Conservation (phyloP, 768 basidiomycete genomes). For the Inosperma sp. region DNA sequence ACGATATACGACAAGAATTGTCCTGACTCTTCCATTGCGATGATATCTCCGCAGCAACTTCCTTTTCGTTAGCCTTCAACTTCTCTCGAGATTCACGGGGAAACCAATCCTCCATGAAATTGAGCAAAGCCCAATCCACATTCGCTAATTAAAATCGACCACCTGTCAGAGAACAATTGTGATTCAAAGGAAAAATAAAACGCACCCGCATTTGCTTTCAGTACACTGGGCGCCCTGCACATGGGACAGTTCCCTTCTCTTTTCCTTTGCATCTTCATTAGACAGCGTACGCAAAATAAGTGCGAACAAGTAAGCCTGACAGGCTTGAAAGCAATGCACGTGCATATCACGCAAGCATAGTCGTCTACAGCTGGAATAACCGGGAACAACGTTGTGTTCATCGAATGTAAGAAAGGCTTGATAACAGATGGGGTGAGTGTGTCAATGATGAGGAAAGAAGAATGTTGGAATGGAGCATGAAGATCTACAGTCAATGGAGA, state of each 20-base stretch:
- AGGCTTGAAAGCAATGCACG: constrained; percentile 88
- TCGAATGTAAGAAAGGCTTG: constrained; percentile 66
- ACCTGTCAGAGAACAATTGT: background rate
- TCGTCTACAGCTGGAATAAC: constrained; percentile 77
- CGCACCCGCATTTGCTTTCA: constrained; percentile 73
- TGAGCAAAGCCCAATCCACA: constrained; percentile 71
- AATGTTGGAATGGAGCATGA: constrained; percentile 9
- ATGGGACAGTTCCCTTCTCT: constrained; percentile 75
- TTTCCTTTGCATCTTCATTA: constrained; percentile 89
- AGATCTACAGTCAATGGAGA: too few relatives aligned
- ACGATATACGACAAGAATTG: background rate
- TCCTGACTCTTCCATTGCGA: constrained; percentile 33
- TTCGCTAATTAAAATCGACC: constrained; percentile 45
- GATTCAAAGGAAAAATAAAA: constrained; percentile 11
- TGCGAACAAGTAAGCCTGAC: constrained; percentile 79
- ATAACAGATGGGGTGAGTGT: too few relatives aligned
- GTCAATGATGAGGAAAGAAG: constrained; percentile 16
- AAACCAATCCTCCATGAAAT: constrained; percentile 93
- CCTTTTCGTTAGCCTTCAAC: constrained; percentile 66
- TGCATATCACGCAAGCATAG: constrained; percentile 86
- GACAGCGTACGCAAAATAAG: constrained; percentile 70
- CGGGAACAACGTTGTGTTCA: constrained; percentile 79
- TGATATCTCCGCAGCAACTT: constrained; percentile 66
- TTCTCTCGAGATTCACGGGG: constrained; percentile 77
- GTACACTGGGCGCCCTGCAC: constrained; percentile 74